A percentile compares a stretch with the other conserved stretches of the same genome.
Conservation (phyloP, 768 basidiomycete species). For the Cytidiella melzeri region DNA sequence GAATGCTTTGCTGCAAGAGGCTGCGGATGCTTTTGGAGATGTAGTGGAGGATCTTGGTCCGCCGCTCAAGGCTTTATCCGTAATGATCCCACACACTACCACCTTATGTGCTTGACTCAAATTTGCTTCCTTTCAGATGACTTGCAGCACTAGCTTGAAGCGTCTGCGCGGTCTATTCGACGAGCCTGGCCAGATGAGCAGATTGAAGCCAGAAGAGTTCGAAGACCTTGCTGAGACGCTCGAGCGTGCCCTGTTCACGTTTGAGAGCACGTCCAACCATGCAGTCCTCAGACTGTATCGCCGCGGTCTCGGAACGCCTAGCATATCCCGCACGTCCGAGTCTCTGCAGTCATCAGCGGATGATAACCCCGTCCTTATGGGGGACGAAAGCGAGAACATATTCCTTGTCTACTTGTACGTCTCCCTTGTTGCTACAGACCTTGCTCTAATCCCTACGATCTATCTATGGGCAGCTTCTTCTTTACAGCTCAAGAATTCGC, state of each 20-base stretch:
- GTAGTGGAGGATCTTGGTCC: slow-evolving; percentile 75
- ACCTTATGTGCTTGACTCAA: neutral
- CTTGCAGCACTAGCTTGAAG: slow-evolving; percentile 55
- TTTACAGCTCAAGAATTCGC: slow-evolving; percentile 96
- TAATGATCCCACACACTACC: slow-evolving; percentile 21
- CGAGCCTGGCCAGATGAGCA: slow-evolving; percentile 30
- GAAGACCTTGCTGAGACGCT: slow-evolving; percentile 57
- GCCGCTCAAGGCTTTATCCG: slow-evolving; percentile 68
- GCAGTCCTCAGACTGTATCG: slow-evolving; percentile 73
- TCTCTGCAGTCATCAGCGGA: slow-evolving; percentile 21
- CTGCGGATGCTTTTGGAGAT: slow-evolving; percentile 72
- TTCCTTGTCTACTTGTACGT: slow-evolving; percentile 91
- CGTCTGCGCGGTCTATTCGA: slow-evolving; percentile 63
- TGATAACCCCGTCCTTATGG: slow-evolving; percentile 34
- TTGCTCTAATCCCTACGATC: neutral
- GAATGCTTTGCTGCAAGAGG: slow-evolving; percentile 46
- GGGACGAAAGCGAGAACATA: slow-evolving; percentile 70
- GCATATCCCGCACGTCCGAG: slow-evolving; percentile 13
- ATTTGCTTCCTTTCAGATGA: slow-evolving; percentile 49
- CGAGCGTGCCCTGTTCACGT: slow-evolving; percentile 61
- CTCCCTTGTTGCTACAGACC: neutral
- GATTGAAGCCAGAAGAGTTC: slow-evolving; percentile 54
- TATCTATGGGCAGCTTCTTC: slow-evolving; percentile 62
- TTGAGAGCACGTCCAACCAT: slow-evolving; percentile 80
- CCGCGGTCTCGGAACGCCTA: slow-evolving; percentile 35